phyloP scores from a whole-genome alignment of 2,329 filamentous ascomycete genomes.

The Colletotrichum noveboracense region DNA sequence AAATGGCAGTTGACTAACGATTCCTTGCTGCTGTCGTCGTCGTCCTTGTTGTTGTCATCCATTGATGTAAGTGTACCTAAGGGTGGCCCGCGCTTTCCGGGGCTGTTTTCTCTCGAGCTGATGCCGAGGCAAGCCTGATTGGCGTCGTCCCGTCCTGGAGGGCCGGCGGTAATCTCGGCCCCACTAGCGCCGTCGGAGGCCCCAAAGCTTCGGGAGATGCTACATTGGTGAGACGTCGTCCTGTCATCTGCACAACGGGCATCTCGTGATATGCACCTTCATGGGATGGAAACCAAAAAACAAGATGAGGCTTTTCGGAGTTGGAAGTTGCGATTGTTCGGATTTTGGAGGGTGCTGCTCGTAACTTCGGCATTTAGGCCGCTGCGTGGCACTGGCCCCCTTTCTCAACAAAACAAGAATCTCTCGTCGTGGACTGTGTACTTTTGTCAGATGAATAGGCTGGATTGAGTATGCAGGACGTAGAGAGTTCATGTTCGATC shows the following conservation, averaged over 20 bases:
- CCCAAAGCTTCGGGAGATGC: background rate
- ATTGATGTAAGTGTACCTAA: background rate
- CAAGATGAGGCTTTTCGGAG: background rate
- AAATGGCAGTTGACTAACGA: background rate
- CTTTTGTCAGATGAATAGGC: too few species aligned
- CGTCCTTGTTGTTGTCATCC: background rate
- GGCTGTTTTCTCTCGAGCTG: background rate
- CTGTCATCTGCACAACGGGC: background rate
- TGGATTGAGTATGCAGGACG: too few species aligned
- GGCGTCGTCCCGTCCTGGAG: background rate
- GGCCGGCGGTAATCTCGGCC: background rate
- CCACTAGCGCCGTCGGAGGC: background rate
- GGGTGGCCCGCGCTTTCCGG: background rate
- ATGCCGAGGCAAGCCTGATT: background rate
- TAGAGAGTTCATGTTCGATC: too few species aligned
- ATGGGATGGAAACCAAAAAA: background rate
- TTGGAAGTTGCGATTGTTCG: background rate
- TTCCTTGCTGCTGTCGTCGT: background rate
- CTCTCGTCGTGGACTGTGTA: too few species aligned
- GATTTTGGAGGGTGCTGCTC: background rate
- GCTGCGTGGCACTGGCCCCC: too few species aligned
- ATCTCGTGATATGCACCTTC: background rate
- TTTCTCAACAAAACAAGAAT: too few species aligned
- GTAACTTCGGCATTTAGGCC: background rate
- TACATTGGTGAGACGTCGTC: conserved; percentile 4